Conservation (phyloP, 2,329 filamentous ascomycete species). For the Akanthomyces uredinophilus region DNA sequence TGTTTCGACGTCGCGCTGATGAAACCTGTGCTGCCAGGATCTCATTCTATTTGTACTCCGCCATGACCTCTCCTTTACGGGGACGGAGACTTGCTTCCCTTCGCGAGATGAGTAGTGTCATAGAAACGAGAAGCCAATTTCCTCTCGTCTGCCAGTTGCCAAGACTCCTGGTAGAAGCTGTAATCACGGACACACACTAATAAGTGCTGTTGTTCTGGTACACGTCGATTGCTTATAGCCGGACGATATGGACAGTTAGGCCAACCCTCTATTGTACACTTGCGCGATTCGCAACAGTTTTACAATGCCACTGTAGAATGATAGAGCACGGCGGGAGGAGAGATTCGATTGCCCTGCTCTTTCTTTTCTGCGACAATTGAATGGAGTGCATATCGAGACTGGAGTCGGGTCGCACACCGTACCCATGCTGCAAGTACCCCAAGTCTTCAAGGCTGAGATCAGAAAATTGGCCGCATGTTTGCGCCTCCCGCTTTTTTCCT, state of each 20-base stretch:
- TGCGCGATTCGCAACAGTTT: too few species aligned
- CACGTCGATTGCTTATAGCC: too few species aligned
- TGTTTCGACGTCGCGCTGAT: background rate
- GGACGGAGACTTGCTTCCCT: too few species aligned
- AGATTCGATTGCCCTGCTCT: background rate
- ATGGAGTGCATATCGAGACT: background rate
- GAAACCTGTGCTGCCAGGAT: background rate
- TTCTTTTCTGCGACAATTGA: background rate
- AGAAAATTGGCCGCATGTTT: background rate
- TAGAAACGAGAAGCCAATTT: background rate
- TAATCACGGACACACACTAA: too few species aligned
- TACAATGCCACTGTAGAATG: too few species aligned
- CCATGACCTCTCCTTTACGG: too few species aligned
- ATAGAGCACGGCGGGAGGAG: background rate
- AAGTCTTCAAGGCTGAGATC: background rate
- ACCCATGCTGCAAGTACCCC: background rate
- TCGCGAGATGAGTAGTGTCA: background rate
- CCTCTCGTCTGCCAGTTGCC: background rate
- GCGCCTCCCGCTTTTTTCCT: background rate
- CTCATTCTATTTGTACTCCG: background rate
- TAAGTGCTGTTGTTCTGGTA: too few species aligned
- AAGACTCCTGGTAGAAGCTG: background rate
- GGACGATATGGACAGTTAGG: too few species aligned
- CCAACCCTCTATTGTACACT: background rate
- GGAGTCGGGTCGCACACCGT: background rate